Percentiles rank a stretch among this genome's conserved stretches.
These are phyloP conservation scores for Cicer cuneatum DNA, from an alignment of 306 rosid species.

Conservation along the genomic window DNA sequence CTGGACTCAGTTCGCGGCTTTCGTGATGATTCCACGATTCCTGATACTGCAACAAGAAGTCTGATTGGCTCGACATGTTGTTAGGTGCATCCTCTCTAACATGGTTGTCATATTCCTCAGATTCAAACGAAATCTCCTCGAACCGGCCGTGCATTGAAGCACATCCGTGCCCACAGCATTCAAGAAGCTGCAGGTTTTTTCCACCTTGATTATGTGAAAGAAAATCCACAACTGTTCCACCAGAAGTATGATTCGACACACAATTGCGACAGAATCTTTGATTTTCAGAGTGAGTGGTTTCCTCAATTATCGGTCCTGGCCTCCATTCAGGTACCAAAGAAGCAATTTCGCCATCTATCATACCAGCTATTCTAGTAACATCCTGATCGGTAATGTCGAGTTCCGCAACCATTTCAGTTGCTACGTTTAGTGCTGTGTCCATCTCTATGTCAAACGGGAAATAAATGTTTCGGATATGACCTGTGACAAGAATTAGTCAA, in stretches of 20 bases:
- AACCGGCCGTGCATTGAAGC: conserved; percentile 85
- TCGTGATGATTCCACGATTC: conserved; percentile 68
- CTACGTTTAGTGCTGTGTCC: conserved; percentile 88
- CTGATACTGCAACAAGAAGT: conserved; percentile 51
- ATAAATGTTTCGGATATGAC: conserved; percentile 77
- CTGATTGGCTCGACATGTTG: conserved; percentile 44
- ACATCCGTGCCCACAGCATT: conserved; percentile 64
- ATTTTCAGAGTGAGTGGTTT: conserved; percentile 58
- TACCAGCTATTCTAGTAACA: conserved; percentile 83
- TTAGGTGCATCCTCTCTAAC: conserved; percentile 46
- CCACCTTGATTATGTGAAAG: conserved; percentile 49
- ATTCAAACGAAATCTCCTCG: conserved; percentile 78
- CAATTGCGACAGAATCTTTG: conserved; percentile 66
- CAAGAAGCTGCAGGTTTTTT: conserved; percentile 55
- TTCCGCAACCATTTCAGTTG: conserved; percentile 95
- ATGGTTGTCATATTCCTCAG: conserved; percentile 60
- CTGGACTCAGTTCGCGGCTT: conserved; percentile 69
- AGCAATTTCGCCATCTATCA: conserved; percentile 91
- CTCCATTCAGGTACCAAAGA: conserved; percentile 85
- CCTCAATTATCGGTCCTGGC: conserved; percentile 65
- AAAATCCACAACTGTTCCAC: conserved; percentile 55
- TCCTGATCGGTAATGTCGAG: conserved; percentile 89
- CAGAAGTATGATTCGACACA: conserved; percentile 60
- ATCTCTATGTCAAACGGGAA: conserved; percentile 81
- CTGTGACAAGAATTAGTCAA: conserved; percentile 52